Base-by-base conservation (phyloP, 768 basidiomycete genomes). In the Agrocybe praecox region DNA sequence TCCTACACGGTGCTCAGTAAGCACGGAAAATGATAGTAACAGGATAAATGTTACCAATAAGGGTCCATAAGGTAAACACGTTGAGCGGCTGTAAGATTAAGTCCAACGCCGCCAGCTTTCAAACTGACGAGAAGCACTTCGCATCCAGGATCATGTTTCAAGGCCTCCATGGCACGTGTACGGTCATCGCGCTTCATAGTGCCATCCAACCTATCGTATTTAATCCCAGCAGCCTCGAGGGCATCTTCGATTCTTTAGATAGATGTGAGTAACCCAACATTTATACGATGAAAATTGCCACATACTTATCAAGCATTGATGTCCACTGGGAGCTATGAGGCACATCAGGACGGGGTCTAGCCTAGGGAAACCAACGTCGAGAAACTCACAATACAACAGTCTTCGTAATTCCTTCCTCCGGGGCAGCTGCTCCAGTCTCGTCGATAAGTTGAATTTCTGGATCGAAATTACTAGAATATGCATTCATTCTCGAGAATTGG, bases 121-220 rank as follows among this genome's bases (percentile, higher is more conserved):
- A 98, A 79, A 69, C 95, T 97, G 65, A 99, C 96, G 29, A 99
- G 81, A 42, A 99, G 79, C 15, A 99, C 93, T 76, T 99, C 97
- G 67, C 92, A 93, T 22, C 78, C 78, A 14, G 94, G 94, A 66
- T 99, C 95, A 61, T 83, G 81, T 74, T 95, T 96, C 56, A 99
- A 80, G 2, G 89, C 86, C 15, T 97, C 94, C 90, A 98, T 96
- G 3, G 97, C 92, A 53, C 84, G 82, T 12, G 87, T 89, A 17
- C 97, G 87, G 53, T 96, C 95, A 52, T 97, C 96, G 47, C 96
- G 89, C 69, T 92, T 96, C 97, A 99, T 99, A 2, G 94, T 95
- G 1, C 97, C 97, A 71, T 99, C 97, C 43, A 99, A 75, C 49
- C 97, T 88, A 63, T 95, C 91, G 69, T 93, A 97, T 22, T 82